phyloP scores from a whole-genome alignment of 78 protist species.

The Mastigamoeba balamuthi region DNA sequence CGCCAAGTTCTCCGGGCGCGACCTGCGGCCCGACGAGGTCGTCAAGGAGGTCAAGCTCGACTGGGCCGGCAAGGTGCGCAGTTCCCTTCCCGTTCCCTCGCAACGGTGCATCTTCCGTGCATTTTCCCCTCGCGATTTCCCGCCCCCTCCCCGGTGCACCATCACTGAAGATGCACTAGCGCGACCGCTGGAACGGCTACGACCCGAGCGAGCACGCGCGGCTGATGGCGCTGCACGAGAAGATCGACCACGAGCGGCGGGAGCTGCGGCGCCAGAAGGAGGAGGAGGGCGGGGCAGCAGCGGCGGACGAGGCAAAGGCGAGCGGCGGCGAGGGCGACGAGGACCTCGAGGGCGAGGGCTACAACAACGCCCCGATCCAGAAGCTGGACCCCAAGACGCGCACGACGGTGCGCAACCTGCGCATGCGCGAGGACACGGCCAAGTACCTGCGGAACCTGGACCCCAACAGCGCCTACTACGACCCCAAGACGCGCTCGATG shows the following conservation, averaged over 20 bases:
- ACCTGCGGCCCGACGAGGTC: constrained; percentile 74
- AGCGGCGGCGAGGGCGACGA: constrained; percentile 22
- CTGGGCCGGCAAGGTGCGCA: constrained; percentile 80
- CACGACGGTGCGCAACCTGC: constrained; percentile 69
- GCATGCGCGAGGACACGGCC: constrained; percentile 94
- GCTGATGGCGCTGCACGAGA: background rate
- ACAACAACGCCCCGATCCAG: constrained; percentile 16
- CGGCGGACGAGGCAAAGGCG: constrained; percentile 1
- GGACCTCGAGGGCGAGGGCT: constrained; percentile 28
- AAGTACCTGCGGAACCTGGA: constrained; percentile 91
- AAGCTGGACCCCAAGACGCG: constrained; percentile 55
- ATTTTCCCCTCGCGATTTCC: too few species aligned
- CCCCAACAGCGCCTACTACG: constrained; percentile 89
- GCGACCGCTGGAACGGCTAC: constrained; percentile 85
- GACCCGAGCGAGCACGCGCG: constrained; percentile 39
- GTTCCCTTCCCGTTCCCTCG: too few species aligned
- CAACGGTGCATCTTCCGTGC: too few species aligned
- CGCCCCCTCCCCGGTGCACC: too few species aligned
- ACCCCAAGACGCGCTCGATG: constrained; percentile 96
- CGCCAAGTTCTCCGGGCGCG: constrained; percentile 62
- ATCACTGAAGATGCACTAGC: too few species aligned
- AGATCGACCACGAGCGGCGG: background rate
- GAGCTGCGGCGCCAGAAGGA: background rate
- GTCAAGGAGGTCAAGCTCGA: constrained; percentile 9
- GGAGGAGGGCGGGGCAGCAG: constrained; percentile 4